Evolutionary conservation across 2,329 filamentous ascomycete genomes (phyloP), one percentile per base, ranked within the genome.

Genomic region (Purpureocillium lavendulum): DNA sequence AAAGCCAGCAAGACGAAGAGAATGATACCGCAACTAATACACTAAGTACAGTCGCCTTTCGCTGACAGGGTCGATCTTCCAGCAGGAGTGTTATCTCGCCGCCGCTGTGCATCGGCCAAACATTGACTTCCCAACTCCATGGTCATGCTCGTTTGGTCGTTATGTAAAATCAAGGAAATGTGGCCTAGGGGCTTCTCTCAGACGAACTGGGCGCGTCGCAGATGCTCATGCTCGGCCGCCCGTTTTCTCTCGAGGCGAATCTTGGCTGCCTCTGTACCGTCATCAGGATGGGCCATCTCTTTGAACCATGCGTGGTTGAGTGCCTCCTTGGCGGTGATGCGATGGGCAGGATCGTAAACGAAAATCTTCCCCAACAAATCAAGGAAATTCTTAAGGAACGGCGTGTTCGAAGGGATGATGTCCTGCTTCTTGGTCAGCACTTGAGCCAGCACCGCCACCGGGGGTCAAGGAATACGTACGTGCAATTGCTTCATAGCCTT

Each of bases 401-500:
- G 65, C 44, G 63, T 79, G 46, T 65, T 76, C 5, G 66, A 64
- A 0, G 78, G 79, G 31, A 83, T 80, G 38, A 82, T 82, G 45
- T 82, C 77, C 79, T 83, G 32, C 10, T 8, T 16, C 7, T 29
- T 29, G 29, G 29, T 14, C 11, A 30, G 29, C 5, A 7, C 29
- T 30, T 7, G 11, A 12, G 11, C 29, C 11, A 30, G 7, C 11
- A 12, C 9, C n/a, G n/a, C 7, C 13, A 13, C 14, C 16, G 15
- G 33, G 11, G 6, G 5, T 10, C 21, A 26, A 5, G 15, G 21
- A 15, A 35, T 6, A 62, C 75, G 47, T 63, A 84, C 80, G 44
- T 73, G 67, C 21, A 84, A 61, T 40, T 69, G 69, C 57, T 83
- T 84, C 80, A 84, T 84, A n/a, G 77, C 79, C 57, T 79, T 80